phyloP scores from a whole-genome alignment of 108 stramenopile genomes.

The Cyclotella kingstonii region DNA sequence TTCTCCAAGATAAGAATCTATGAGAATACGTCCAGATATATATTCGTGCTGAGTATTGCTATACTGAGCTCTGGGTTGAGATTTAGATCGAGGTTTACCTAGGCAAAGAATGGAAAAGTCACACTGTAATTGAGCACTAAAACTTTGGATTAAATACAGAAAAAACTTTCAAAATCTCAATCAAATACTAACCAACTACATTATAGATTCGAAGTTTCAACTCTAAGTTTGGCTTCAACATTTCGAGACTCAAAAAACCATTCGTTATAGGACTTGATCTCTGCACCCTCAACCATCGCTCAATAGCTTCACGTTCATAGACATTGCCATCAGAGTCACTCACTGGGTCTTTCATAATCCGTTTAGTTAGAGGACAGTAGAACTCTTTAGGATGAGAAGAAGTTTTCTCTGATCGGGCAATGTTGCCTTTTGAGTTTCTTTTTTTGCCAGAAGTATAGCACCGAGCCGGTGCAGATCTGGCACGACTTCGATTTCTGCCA shows the following conservation, averaged over 20 bases:
- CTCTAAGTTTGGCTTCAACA: slow-evolving; percentile 44
- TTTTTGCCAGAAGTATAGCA: not conserved
- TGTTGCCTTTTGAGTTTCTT: not conserved
- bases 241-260: slow-evolving; percentile 28
- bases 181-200: slow-evolving; percentile 21
- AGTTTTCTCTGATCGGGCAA: not conserved
- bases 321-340: slow-evolving; percentile 76
- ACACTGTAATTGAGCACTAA: no score
- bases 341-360: slow-evolving; percentile 76
- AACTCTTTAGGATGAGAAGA: slow-evolving; percentile 34
- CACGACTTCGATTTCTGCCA: slow-evolving; percentile 4
- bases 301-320: slow-evolving; percentile 77
- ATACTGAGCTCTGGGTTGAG: slow-evolving; percentile 11
- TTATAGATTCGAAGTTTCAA: slow-evolving; percentile 39
- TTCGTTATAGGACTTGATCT: slow-evolving; percentile 53
- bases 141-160: not conserved
- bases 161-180: not conserved
- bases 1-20: slow-evolving; percentile 37
- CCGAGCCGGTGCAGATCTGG: slow-evolving; percentile 35
- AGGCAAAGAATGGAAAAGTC: not conserved
- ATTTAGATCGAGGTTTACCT: slow-evolving; percentile 34
- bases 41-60: not conserved
- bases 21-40: slow-evolving; percentile 24
- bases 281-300: slow-evolving; percentile 50
- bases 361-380: slow-evolving; percentile 70